Conservation (phyloP, 2,329 filamentous ascomycete genomes). For the Bimuria novae-zelandiae region DNA sequence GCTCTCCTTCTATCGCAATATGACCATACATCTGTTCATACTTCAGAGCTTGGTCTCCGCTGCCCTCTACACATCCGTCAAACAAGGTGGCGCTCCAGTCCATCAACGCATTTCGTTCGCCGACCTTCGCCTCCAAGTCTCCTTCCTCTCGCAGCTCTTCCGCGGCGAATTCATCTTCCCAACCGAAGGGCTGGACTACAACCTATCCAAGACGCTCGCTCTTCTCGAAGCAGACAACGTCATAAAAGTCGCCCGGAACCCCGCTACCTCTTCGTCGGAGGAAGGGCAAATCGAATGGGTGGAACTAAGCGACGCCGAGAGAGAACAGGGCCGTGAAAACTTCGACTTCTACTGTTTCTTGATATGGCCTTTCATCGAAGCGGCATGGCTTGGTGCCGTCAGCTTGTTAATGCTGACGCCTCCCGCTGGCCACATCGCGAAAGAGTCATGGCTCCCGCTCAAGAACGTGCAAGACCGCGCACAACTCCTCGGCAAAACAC, state of each 20-base stretch:
- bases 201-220: conserved; percentile 77
- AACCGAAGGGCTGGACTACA: conserved; percentile 77
- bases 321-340: conserved; percentile 82
- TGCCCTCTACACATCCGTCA: conserved; percentile 88
- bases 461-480: conserved; percentile 80
- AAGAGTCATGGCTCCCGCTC: conserved; percentile 75
- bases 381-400: conserved; percentile 88
- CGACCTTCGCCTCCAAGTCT: conserved; percentile 76
- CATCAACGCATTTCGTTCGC: conserved; percentile 78
- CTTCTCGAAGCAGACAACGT: conserved; percentile 80
- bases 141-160: conserved; percentile 89
- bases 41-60: conserved; percentile 88
- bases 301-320: conserved; percentile 76
- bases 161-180: conserved; percentile 97
- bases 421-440: conserved; percentile 60
- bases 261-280: conserved; percentile 42
- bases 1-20: conserved; percentile 96
- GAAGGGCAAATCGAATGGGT: conserved; percentile 61
- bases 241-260: conserved; percentile 66
- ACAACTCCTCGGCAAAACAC: conserved; percentile 86
- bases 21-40: conserved; percentile 98
- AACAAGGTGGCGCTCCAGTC: conserved; percentile 82
- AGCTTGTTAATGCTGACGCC: conserved; percentile 86
- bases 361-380: conserved; percentile 97
- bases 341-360: conserved; percentile 99